A percentile compares a stretch with the other conserved stretches of the same genome.
Conservation (phyloP, 2,329 filamentous ascomycete genomes). For the Hymenoscyphus occultus region DNA sequence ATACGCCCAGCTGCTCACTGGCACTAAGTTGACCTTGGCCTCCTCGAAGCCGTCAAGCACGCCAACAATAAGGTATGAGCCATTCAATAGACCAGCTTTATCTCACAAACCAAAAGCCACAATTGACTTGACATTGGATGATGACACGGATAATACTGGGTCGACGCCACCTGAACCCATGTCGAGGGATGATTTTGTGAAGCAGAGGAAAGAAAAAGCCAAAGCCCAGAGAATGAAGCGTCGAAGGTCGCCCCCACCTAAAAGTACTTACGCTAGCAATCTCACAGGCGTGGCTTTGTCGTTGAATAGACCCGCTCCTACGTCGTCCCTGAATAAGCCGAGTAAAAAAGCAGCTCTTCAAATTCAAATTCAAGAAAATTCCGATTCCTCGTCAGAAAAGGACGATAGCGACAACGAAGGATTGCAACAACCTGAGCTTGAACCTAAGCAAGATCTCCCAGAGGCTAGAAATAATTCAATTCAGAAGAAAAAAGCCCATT, state of each 20-base stretch:
- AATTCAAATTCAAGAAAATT: background rate
- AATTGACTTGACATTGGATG: constrained; percentile 32
- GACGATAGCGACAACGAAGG: background rate
- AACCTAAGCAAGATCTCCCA: background rate
- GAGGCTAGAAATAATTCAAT: background rate
- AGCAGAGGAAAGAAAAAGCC: constrained; percentile 10
- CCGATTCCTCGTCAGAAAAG: constrained; percentile 8
- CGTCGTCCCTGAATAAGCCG: background rate
- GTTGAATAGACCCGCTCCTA: constrained; percentile 19
- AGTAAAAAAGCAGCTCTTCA: background rate
- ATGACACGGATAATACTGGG: constrained; percentile 16
- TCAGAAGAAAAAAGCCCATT: background rate
- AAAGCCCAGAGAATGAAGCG: constrained; percentile 16
- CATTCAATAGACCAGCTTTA: constrained; percentile 17
- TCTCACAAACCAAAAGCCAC: constrained; percentile 11
- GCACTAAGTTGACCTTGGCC: constrained; percentile 43
- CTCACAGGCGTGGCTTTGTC: constrained; percentile 30
- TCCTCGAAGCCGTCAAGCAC: constrained; percentile 36
- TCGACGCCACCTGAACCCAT: background rate
- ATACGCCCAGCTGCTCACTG: constrained; percentile 52
- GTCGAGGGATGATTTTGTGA: background rate
- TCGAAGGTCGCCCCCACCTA: constrained; percentile 20
- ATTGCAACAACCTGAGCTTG: background rate
- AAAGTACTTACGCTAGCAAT: constrained; percentile 31
- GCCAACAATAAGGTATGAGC: constrained; percentile 29